A percentile compares a stretch with the other conserved stretches of the same genome.
phyloP scores from a whole-genome alignment of 345 rosid species.

The Gynandropsis gynandra region DNA sequence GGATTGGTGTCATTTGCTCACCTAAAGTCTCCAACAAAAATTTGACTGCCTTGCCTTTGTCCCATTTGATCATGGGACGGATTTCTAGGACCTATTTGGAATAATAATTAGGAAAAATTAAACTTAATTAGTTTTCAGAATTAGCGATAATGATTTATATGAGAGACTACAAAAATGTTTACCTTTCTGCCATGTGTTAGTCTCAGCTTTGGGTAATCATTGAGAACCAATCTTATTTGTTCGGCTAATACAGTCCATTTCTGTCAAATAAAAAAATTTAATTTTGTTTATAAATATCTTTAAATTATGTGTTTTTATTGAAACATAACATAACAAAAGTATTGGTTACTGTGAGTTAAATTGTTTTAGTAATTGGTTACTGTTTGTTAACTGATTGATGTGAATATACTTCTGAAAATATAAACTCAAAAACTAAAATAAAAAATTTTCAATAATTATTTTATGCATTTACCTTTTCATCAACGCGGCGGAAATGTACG shows the following conservation, averaged over 20 bases:
- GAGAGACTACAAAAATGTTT: background rate
- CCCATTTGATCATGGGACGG: slow-evolving; percentile 93
- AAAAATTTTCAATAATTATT: background rate
- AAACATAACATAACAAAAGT: background rate
- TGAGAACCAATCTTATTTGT: slow-evolving; percentile 51
- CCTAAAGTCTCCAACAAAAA: slow-evolving; percentile 79
- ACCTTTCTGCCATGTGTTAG: slow-evolving; percentile 87
- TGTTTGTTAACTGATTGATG: no score
- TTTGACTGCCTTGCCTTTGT: slow-evolving; percentile 91
- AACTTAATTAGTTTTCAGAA: background rate
- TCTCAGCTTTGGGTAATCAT: slow-evolving; percentile 58
- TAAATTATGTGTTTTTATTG: background rate
- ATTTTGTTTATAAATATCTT: background rate
- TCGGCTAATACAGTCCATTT: slow-evolving; percentile 63
- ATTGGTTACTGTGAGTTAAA: no score
- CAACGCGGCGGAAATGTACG: slow-evolving; percentile 88
- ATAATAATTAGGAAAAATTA: background rate
- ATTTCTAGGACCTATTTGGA: slow-evolving; percentile 81
- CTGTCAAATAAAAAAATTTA: slow-evolving; percentile 30
- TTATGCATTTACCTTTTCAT: slow-evolving; percentile 56
- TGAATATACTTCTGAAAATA: no score
- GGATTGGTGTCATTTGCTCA: no score
- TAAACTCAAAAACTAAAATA: background rate
- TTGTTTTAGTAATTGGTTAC: no score
- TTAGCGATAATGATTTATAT: no score